Evolutionary conservation across 1,284 basidiomycete genomes (phyloP).

Genomic region (Megacollybia platyphylla): DNA sequence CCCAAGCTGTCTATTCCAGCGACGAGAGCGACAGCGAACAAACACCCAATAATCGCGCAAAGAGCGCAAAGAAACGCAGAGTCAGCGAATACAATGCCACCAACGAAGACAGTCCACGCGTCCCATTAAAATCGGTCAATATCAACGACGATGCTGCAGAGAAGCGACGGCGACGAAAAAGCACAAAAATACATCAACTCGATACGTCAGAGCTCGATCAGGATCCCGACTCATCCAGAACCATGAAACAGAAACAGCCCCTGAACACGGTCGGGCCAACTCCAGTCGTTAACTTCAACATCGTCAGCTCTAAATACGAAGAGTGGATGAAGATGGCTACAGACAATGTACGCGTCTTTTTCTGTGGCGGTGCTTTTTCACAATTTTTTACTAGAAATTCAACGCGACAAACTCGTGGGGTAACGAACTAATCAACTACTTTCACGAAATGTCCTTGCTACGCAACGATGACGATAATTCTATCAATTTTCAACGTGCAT

Average conservation of each 20-base stretch:
- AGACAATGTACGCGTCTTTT: conserved; percentile 68
- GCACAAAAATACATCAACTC: conserved; percentile 41
- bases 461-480: conserved; percentile 85
- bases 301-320: conserved; percentile 85
- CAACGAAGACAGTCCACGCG: conserved; percentile 35
- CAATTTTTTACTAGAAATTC: conserved; percentile 70
- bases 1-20: too few species aligned
- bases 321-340: conserved; percentile 99
- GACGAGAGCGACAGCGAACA: too few species aligned
- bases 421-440: conserved; percentile 97
- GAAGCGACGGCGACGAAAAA: conserved; percentile 65
- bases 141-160: conserved; percentile 75
- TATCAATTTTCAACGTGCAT: conserved; percentile 98
- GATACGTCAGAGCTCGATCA: conserved; percentile 34
- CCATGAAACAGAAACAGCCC: conserved; percentile 45
- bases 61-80: too few species aligned
- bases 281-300: conserved; percentile 43
- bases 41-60: too few species aligned
- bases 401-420: conserved; percentile 97
- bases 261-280: conserved; percentile 49
- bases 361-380: background rate
- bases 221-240: conserved; percentile 26
- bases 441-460: conserved; percentile 96
- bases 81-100: conserved; percentile 12
- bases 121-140: conserved; percentile 43